Base-by-base conservation (phyloP, 179 eudicot genomes). In the Heliamphora pulchella region DNA sequence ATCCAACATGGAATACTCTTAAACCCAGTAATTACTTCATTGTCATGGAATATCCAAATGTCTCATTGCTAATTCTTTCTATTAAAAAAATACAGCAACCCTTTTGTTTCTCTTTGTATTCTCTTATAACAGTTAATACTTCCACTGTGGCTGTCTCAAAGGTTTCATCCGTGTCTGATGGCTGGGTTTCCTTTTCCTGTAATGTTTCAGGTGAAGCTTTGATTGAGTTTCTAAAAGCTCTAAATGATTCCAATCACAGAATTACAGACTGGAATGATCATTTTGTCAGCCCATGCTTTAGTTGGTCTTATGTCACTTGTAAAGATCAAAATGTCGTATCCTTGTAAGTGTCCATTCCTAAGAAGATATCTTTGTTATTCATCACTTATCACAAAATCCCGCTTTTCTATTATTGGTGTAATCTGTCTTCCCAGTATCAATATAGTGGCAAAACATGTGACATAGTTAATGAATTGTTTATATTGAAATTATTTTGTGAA, bases 251-350 rank as follows among this genome's bases (percentile, higher is more conserved):
- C 8, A 77, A 83, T 64, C 58, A 83, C n/a, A 86, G 86, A 79
- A 87, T 96, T 66, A 83, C 41, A 13, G 92, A 91, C 83, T 96
- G 99, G 99, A 84, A 88, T 81, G 0, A 22, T 73, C 71, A 20
- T 86, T 79, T 83, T 17, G 99, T 96, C 59, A 96, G 90, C 85
- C 98, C 99, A 46, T 96, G 99, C 85, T 87, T 84, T 81, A 92
- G 97, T 84, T 96, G 99, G 99, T 87, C 93, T 59, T 87, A 91
- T 83, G 97, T 96, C 69, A 85, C 93, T 18, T 96, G 99, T 79
- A 84, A 75, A 82, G 76, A 85, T 53, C 98, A 91, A 87, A 91
- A 89, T 81, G 98, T 96, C 55, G 78, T 88, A 61, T 87, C 89
- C 80, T 69, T 96, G 99, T 96, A 86, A 86, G 98, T 88, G 46